A percentile compares a stretch with the other conserved stretches of the same genome.
These are phyloP conservation scores for Volutella citrinella DNA, from an alignment of 2,329 filamentous ascomycete genomes.

Conservation along the genomic window DNA sequence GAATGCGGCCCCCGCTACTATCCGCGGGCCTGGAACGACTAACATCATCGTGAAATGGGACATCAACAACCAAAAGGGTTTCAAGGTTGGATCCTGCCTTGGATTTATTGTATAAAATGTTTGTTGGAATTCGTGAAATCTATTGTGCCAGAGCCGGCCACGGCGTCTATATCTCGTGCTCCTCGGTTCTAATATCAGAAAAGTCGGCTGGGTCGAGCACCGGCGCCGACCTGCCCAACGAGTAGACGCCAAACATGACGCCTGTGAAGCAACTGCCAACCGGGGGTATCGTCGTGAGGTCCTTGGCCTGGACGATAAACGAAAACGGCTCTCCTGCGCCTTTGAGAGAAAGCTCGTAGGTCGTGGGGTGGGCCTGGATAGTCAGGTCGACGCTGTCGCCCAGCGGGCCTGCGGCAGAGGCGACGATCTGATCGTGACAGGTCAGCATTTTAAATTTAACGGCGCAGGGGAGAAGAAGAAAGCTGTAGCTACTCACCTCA, in stretches of 20 bases:
- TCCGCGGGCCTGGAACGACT: too few species aligned
- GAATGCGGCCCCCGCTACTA: too few species aligned
- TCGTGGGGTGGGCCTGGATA: slow-evolving; percentile 2
- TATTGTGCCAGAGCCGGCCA: too few species aligned
- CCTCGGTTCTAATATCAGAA: slow-evolving; percentile 2
- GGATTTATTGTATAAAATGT: too few species aligned
- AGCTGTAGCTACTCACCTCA: slow-evolving; percentile 13
- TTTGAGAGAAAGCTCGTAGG: slow-evolving; percentile 7
- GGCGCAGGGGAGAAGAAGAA: too few species aligned
- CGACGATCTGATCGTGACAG: slow-evolving; percentile 1
- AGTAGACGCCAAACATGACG: slow-evolving; percentile 22
- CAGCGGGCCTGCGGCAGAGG: background rate
- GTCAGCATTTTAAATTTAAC: too few species aligned
- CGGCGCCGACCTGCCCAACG: slow-evolving; percentile 15
- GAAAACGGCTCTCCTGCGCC: background rate
- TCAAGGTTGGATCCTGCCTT: too few species aligned
- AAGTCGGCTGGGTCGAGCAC: slow-evolving; percentile 20
- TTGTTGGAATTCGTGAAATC: too few species aligned
- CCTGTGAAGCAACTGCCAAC: slow-evolving; percentile 21
- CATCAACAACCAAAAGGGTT: too few species aligned
- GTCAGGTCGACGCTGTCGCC: background rate
- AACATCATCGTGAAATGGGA: too few species aligned
- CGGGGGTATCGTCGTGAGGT: slow-evolving; percentile 13
- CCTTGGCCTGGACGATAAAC: background rate
- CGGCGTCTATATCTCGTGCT: slow-evolving; percentile 1